Percentiles rank a stretch among this genome's conserved stretches.
Evolutionary conservation across 192 early-diverging fungal species (phyloP).

Genomic region (Geranomyces michiganensis): DNA sequence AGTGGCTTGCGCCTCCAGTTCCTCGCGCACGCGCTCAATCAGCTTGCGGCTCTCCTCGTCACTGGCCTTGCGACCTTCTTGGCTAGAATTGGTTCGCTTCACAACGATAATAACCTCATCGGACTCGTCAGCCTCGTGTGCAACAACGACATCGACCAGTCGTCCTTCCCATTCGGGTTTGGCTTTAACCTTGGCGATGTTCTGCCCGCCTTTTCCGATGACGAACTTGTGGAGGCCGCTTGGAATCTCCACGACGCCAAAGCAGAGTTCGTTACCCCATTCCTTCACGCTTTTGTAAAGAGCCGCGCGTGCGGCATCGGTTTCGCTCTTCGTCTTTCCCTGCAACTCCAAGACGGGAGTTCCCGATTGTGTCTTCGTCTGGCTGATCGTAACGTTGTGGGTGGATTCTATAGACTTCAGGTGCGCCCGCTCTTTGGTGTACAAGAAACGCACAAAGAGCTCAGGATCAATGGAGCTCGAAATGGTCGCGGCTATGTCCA

Average conservation of each 20-base stretch:
- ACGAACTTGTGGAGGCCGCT: constrained; percentile 73
- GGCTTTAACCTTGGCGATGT: constrained; percentile 80
- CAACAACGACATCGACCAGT: constrained; percentile 79
- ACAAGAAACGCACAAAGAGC: constrained; percentile 75
- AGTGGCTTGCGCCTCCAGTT: constrained; percentile 68
- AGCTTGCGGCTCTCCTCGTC: constrained; percentile 41
- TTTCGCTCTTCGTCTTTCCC: constrained; percentile 63
- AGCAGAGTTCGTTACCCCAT: constrained; percentile 56
- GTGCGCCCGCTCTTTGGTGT: constrained; percentile 63
- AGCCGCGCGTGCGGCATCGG: constrained; percentile 65
- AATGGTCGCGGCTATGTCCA: constrained; percentile 63
- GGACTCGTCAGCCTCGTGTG: constrained; percentile 64
- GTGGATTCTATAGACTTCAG: constrained; percentile 81
- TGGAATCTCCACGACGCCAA: constrained; percentile 74
- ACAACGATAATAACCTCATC: constrained; percentile 80
- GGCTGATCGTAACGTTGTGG: constrained; percentile 40
- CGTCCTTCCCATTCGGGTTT: constrained; percentile 63
- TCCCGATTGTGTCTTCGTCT: constrained; percentile 20
- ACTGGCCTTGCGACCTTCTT: constrained; percentile 54
- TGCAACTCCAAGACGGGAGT: constrained; percentile 73
- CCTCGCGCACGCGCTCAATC: constrained; percentile 58
- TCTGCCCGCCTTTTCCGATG: constrained; percentile 86
- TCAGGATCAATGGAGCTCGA: constrained; percentile 53
- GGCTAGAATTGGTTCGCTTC: constrained; percentile 58
- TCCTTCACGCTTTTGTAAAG: constrained; percentile 57